Percentiles rank a stretch among this genome's conserved stretches.
Conservation (phyloP, 257 asterid genomes). For the Parsonsia alboflavescens region DNA sequence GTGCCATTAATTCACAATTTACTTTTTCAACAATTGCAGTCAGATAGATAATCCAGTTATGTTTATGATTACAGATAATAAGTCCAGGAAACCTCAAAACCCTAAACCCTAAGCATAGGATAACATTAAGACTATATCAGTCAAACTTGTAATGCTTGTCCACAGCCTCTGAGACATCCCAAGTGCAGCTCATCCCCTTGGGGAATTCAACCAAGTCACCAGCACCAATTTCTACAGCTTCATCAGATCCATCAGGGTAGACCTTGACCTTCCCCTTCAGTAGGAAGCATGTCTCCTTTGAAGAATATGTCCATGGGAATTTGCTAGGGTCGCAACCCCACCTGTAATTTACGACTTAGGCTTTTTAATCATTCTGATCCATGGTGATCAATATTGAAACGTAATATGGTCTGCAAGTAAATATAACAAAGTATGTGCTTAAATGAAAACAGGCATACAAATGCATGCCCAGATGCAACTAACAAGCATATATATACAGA, state of each 20-base stretch:
- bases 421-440: neutral
- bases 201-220: conserved; percentile 46
- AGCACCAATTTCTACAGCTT: conserved; percentile 38
- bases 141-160: conserved; percentile 44
- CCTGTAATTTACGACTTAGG: conserved; percentile 12
- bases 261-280: conserved; percentile 46
- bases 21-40: neutral
- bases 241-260: conserved; percentile 32
- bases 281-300: conserved; percentile 38
- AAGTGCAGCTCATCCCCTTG: conserved; percentile 45
- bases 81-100: neutral
- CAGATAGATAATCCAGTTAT: neutral
- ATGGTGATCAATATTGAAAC: neutral
- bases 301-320: conserved; percentile 49
- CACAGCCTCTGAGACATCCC: conserved; percentile 47
- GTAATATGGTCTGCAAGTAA: neutral
- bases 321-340: conserved; percentile 49
- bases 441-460: neutral
- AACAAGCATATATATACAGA: neutral
- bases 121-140: neutral
- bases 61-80: neutral
- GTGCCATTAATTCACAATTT: too few relatives aligned
- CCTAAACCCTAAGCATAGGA: too few relatives aligned
- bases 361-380: neutral
- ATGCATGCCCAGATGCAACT: neutral